phyloP scores from a whole-genome alignment of 1,284 basidiomycete species.

The Inonotus obliquus region DNA sequence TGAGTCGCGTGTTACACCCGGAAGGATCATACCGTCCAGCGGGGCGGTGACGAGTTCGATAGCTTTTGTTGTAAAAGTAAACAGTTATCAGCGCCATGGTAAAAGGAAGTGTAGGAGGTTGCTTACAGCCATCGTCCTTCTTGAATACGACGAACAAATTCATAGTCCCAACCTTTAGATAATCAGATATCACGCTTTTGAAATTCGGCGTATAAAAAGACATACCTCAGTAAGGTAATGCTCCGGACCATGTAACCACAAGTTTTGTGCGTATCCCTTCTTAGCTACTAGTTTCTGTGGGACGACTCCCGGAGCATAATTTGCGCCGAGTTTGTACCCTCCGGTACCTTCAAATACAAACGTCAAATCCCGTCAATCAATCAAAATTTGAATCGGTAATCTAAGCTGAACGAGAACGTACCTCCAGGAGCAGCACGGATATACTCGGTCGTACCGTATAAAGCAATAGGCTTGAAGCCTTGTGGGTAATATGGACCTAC shows the following conservation, averaged over 20 bases:
- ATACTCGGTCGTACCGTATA: constrained; percentile 89
- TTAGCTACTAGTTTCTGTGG: constrained; percentile 84
- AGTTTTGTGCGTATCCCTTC: constrained; percentile 89
- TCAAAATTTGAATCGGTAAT: background rate
- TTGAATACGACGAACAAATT: constrained; percentile 90
- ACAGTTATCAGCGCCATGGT: background rate
- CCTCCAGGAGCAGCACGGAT: constrained; percentile 90
- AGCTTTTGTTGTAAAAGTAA: constrained; percentile 31
- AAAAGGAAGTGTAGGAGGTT: too few relatives aligned
- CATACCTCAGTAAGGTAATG: constrained; percentile 77
- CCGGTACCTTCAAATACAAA: constrained; percentile 59
- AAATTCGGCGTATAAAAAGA: background rate
- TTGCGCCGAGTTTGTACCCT: constrained; percentile 87
- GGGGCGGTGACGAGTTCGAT: constrained; percentile 88
- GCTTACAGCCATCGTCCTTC: constrained; percentile 65
- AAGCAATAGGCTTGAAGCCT: constrained; percentile 93
- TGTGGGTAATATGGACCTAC: constrained; percentile 94
- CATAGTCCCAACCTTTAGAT: constrained; percentile 82
- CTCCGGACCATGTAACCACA: constrained; percentile 90
- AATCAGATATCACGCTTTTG: background rate
- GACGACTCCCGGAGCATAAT: constrained; percentile 88
- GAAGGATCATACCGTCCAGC: constrained; percentile 92
- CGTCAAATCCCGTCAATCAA: background rate
- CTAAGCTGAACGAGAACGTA: constrained; percentile 25
- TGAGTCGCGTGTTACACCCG: constrained; percentile 93